Conservation (phyloP, 2,329 filamentous ascomycete species). For the Aspergillus transmontanensis region DNA sequence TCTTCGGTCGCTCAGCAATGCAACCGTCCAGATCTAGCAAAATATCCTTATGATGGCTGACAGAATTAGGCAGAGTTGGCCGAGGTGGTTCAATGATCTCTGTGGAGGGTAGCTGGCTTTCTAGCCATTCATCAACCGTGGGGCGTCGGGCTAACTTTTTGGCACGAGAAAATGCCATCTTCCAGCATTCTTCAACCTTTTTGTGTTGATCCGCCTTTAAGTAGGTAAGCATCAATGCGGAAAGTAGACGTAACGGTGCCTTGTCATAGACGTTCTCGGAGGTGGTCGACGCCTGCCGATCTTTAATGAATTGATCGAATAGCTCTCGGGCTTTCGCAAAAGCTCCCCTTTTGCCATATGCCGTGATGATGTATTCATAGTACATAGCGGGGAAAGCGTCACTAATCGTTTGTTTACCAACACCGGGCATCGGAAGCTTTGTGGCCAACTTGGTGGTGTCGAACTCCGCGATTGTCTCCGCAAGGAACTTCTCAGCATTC, state of each 20-base stretch:
- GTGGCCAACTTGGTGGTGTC: conserved; percentile 46
- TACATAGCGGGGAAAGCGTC: conserved; percentile 54
- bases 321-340: conserved; percentile 57
- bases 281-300: conserved; percentile 12
- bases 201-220: conserved; percentile 59
- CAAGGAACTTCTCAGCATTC: conserved; percentile 41
- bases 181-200: conserved; percentile 69
- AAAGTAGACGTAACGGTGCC: conserved; percentile 60
- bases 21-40: conserved; percentile 4
- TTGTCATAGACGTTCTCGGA: conserved; percentile 26
- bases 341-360: conserved; percentile 53
- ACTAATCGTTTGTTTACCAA: conserved; percentile 35
- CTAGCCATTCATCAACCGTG: conserved; percentile 27
- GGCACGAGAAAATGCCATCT: conserved; percentile 59
- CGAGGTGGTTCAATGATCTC: conserved; percentile 13
- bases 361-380: conserved; percentile 59
- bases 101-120: conserved; percentile 11
- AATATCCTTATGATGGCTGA: conserved; percentile 7
- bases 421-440: conserved; percentile 43
- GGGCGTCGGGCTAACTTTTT: conserved; percentile 46
- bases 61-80: conserved; percentile 12
- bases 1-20: background rate
- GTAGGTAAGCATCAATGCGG: conserved; percentile 69
- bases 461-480: conserved; percentile 40
- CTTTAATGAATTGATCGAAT: conserved; percentile 54